Percentiles rank a stretch among this genome's conserved stretches.
phyloP scores from a whole-genome alignment of 2,329 filamentous ascomycete species.

The Diaporthe citrichinensis region DNA sequence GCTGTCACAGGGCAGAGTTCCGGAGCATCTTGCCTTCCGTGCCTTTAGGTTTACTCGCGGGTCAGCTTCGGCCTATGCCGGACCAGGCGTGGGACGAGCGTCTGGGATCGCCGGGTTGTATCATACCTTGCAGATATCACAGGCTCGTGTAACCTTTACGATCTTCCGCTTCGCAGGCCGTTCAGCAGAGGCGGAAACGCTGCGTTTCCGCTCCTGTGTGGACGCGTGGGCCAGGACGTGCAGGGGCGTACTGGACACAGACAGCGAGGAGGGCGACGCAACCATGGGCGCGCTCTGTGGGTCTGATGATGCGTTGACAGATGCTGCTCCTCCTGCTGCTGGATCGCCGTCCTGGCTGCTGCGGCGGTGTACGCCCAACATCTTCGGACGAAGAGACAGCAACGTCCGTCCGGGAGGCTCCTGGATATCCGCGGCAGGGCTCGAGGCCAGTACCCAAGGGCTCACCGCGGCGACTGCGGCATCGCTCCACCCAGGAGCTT shows the following conservation, averaged over 20 bases:
- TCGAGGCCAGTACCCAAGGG: neutral
- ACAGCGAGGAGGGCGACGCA: slow-evolving; percentile 22
- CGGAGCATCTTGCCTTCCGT: slow-evolving; percentile 56
- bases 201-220: slow-evolving; percentile 30
- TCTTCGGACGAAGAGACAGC: slow-evolving; percentile 12
- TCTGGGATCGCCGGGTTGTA: neutral
- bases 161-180: slow-evolving; percentile 22
- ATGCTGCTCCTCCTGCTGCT: neutral
- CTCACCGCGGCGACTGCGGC: slow-evolving; percentile 3
- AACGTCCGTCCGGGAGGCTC: neutral
- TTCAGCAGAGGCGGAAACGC: slow-evolving; percentile 19
- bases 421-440: neutral
- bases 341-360: slow-evolving; percentile 21
- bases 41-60: slow-evolving; percentile 42
- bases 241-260: slow-evolving; percentile 26
- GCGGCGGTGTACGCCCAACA: slow-evolving; percentile 23
- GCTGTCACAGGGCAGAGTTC: slow-evolving; percentile 52
- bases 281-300: slow-evolving; percentile 14
- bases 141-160: slow-evolving; percentile 55
- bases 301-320: slow-evolving; percentile 13
- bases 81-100: neutral
- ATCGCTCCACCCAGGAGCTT: slow-evolving; percentile 5
- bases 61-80: slow-evolving; percentile 9
- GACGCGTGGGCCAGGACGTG: slow-evolving; percentile 27
- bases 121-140: slow-evolving; percentile 51